Conservation (phyloP, 2,329 filamentous ascomycete species). For the Neophaeococcomyces aloes region DNA sequence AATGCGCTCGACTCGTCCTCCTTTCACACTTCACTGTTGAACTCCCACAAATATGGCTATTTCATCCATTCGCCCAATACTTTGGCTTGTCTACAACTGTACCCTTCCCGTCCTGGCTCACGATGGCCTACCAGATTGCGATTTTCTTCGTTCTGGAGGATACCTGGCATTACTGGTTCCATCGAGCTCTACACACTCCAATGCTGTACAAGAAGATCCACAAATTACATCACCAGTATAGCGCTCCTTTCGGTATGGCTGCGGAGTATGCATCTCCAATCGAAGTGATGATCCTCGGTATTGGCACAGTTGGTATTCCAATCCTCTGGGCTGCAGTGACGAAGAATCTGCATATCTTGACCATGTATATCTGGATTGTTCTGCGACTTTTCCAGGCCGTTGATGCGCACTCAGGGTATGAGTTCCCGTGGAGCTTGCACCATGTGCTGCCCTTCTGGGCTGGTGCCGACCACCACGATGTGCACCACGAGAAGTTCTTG, state of each 20-base stretch:
- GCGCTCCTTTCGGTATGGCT: constrained; percentile 88
- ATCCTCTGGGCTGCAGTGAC: constrained; percentile 76
- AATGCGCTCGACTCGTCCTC: constrained; percentile 85
- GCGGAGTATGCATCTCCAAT: constrained; percentile 97
- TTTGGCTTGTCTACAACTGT: constrained; percentile 80
- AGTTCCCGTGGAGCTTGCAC: constrained; percentile 94
- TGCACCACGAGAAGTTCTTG: constrained; percentile 97
- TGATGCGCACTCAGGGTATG: constrained; percentile 93
- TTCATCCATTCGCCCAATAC: constrained; percentile 91
- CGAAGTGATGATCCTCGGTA: constrained; percentile 86
- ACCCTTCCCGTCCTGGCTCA: constrained; percentile 76
- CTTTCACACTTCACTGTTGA: constrained; percentile 96
- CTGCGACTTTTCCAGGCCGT: constrained; percentile 93
- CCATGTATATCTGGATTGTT: constrained; percentile 96
- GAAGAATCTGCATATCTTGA: constrained; percentile 81
- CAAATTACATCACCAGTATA: constrained; percentile 99
- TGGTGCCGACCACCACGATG: constrained; percentile 89
- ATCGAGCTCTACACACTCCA: constrained; percentile 86
- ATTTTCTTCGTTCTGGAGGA: constrained; percentile 96
- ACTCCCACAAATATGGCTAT: constrained; percentile 73
- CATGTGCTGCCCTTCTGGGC: constrained; percentile 98
- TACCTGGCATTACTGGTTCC: constrained; percentile 96
- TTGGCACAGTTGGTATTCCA: constrained; percentile 73
- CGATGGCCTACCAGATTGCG: constrained; percentile 81
- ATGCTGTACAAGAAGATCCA: constrained; percentile 93